Percentiles rank a stretch among this genome's conserved stretches.
phyloP scores from a whole-genome alignment of 2,329 filamentous ascomycete genomes.

The Acrocalymma vagum region DNA sequence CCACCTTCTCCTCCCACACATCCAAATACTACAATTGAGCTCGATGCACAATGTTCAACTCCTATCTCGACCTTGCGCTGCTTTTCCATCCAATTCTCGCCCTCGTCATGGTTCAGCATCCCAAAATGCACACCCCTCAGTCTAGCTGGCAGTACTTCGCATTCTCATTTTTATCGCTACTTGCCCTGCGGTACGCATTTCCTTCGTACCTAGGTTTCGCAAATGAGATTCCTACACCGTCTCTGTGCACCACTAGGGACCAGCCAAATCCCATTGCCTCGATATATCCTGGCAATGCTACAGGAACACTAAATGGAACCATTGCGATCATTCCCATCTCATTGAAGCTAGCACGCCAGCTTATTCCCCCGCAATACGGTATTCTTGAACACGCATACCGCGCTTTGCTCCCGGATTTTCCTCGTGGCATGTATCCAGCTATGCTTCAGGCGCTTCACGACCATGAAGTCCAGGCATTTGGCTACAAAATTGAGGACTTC shows the following conservation, averaged over 20 bases:
- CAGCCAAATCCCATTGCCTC: conserved; percentile 60
- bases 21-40: conserved; percentile 2
- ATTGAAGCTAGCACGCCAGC: conserved; percentile 53
- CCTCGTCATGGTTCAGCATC: conserved; percentile 31
- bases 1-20: too few species aligned
- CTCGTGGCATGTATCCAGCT: conserved; percentile 62
- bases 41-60: conserved; percentile 35
- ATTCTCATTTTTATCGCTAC: conserved; percentile 34
- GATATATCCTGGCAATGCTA: conserved; percentile 57
- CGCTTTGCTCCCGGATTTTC: conserved; percentile 58
- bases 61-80: conserved; percentile 40
- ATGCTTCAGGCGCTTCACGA: conserved; percentile 60
- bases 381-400: conserved; percentile 62
- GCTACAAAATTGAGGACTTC: conserved; percentile 57
- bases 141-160: conserved; percentile 36
- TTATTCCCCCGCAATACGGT: conserved; percentile 59
- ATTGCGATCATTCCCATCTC: conserved; percentile 62
- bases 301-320: conserved; percentile 64
- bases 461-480: conserved; percentile 59
- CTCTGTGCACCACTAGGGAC: conserved; percentile 34
- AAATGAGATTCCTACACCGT: conserved; percentile 2
- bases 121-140: conserved; percentile 30
- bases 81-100: conserved; percentile 41
- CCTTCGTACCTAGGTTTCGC: conserved; percentile 19
- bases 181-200: conserved; percentile 31